Evolutionary conservation across 1,284 basidiomycete genomes (phyloP).

Genomic region (Kalmanozyma brasiliensis): DNA sequence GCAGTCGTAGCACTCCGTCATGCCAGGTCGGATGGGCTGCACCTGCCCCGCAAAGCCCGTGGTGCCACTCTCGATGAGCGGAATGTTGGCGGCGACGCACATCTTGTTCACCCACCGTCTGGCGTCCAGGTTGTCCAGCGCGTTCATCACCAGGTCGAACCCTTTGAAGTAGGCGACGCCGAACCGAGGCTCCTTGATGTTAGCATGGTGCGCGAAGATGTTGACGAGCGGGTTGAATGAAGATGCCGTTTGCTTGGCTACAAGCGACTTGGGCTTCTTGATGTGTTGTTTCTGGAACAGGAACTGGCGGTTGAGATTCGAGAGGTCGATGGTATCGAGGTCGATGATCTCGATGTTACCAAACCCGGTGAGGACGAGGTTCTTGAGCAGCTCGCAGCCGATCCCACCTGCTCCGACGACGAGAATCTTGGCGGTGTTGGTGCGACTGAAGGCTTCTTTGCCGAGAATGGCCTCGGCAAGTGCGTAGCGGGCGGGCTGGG

Average conservation of each 20-base stretch:
- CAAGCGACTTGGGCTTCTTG: slow-evolving; percentile 92
- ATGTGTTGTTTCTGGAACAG: slow-evolving; percentile 97
- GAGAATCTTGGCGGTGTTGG: slow-evolving; percentile 71
- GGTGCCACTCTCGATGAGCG: slow-evolving; percentile 94
- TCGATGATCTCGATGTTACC: slow-evolving; percentile 90
- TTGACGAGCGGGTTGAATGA: slow-evolving; percentile 91
- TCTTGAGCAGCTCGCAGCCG: slow-evolving; percentile 97
- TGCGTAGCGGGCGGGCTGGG: slow-evolving; percentile 32
- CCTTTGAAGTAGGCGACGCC: slow-evolving; percentile 87
- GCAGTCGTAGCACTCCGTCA: slow-evolving; percentile 66
- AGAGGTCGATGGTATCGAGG: slow-evolving; percentile 97
- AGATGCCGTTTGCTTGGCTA: slow-evolving; percentile 87
- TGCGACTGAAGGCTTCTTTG: slow-evolving; percentile 23
- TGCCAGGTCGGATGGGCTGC: slow-evolving; percentile 35
- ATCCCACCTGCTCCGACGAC: slow-evolving; percentile 97
- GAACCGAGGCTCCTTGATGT: slow-evolving; percentile 93
- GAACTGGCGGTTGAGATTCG: slow-evolving; percentile 97
- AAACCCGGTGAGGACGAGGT: slow-evolving; percentile 91
- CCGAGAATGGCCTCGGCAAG: slow-evolving; percentile 37
- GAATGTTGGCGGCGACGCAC: slow-evolving; percentile 90
- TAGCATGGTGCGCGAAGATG: slow-evolving; percentile 89
- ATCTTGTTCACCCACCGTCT: slow-evolving; percentile 80
- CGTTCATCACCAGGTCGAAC: slow-evolving; percentile 94
- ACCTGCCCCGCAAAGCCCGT: slow-evolving; percentile 87
- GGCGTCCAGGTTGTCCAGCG: slow-evolving; percentile 81